phyloP scores from a whole-genome alignment of 1,284 basidiomycete species.

The Ceratobasidium sp. region DNA sequence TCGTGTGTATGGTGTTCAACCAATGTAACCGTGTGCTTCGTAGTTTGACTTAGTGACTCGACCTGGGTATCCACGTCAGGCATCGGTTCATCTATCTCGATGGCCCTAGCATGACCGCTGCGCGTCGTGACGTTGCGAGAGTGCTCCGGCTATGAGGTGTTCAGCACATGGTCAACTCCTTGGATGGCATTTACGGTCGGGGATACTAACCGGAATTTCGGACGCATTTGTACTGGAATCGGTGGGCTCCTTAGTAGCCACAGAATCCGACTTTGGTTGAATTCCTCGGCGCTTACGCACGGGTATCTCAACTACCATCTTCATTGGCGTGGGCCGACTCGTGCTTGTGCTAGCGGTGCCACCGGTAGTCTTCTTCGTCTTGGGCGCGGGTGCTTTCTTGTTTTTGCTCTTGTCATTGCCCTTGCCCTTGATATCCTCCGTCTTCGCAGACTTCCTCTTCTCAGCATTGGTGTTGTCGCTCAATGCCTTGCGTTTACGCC shows the following conservation, averaged over 20 bases:
- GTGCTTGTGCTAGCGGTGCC: constrained; percentile 3
- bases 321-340: constrained; percentile 9
- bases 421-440: constrained; percentile 16
- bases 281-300: constrained; percentile 23
- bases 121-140: no score
- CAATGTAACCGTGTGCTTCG: background rate
- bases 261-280: background rate
- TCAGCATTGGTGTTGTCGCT: constrained; percentile 30
- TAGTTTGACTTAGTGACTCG: background rate
- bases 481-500: constrained; percentile 20
- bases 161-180: no score
- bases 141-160: no score
- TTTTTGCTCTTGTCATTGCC: background rate
- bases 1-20: background rate
- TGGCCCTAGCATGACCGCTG: no score
- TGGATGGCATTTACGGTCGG: no score
- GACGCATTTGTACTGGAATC: background rate
- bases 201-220: background rate
- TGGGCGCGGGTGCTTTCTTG: background rate
- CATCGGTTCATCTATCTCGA: no score
- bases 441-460: constrained; percentile 17
- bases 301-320: constrained; percentile 26
- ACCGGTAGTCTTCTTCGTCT: constrained; percentile 1
- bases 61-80: no score
- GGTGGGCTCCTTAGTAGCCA: background rate